Evolutionary conservation across 805 yeast species (phyloP).

Genomic region (Metschnikowia borealis): DNA sequence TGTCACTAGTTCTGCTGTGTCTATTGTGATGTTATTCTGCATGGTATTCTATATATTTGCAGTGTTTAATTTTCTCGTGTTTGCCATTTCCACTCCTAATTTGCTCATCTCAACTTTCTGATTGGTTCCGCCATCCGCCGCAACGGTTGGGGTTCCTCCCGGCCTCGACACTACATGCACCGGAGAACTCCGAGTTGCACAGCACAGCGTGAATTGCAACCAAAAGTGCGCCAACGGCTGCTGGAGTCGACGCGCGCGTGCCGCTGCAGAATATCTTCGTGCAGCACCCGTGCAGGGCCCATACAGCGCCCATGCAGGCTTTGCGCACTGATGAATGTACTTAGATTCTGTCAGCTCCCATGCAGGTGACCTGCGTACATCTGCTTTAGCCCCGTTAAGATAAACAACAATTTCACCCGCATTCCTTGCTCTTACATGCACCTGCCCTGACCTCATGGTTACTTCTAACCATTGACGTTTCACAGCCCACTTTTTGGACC

Average conservation of each 20-base stretch:
- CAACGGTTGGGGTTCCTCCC: too few relatives aligned
- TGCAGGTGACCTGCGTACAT: not conserved
- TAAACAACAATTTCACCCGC: not conserved
- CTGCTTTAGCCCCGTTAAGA: not conserved
- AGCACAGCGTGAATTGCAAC: not conserved
- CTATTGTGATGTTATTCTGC: too few relatives aligned
- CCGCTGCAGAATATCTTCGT: not conserved
- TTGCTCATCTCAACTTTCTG: not conserved
- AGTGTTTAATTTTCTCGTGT: too few relatives aligned
- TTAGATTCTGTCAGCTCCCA: constrained; percentile 2
- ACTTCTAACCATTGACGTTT: too few relatives aligned
- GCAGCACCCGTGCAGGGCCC: not conserved
- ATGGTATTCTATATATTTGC: too few relatives aligned
- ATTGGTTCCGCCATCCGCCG: too few relatives aligned
- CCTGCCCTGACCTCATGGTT: not conserved
- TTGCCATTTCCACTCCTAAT: not conserved
- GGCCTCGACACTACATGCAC: not conserved
- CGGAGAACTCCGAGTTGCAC: not conserved
- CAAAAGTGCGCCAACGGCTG: not conserved
- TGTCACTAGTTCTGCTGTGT: too few relatives aligned
- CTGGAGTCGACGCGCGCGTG: not conserved
- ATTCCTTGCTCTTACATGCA: not conserved
- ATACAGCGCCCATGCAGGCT: not conserved
- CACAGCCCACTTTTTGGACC: too few relatives aligned
- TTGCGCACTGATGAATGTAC: not conserved